Percentiles rank a stretch among this genome's conserved stretches.
phyloP scores from a whole-genome alignment of 2,329 filamentous ascomycete species.

The Colletotrichum tamarilloi region DNA sequence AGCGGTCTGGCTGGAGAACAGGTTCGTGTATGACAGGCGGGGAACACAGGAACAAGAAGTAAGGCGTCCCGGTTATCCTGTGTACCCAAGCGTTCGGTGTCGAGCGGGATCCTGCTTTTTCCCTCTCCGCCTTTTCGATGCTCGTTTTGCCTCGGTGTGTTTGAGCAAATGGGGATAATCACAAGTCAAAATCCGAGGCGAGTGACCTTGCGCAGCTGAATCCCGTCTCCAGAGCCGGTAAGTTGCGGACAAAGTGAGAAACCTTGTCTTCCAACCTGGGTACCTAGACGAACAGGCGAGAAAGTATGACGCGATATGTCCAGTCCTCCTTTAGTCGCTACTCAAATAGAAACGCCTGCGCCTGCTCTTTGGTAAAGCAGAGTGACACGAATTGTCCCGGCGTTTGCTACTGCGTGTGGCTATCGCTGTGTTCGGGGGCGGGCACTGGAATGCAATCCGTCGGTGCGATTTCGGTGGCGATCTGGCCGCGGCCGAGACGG shows the following conservation, averaged over 20 bases:
- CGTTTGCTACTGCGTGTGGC: not conserved
- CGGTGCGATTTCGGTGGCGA: not conserved
- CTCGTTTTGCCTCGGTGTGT: not conserved
- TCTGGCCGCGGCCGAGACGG: not conserved
- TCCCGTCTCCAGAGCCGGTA: not conserved
- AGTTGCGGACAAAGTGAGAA: not conserved
- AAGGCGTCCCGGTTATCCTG: not conserved
- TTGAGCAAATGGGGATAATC: not conserved
- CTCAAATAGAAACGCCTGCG: constrained; percentile 5
- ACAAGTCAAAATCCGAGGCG: too few relatives aligned
- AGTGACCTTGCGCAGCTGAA: constrained; percentile 12
- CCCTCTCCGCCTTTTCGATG: not conserved
- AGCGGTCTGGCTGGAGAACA: not conserved
- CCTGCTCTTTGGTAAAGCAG: not conserved
- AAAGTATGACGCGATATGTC: not conserved
- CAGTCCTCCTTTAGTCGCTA: not conserved
- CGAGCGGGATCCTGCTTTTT: not conserved
- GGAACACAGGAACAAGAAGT: not conserved
- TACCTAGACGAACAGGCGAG: too few relatives aligned
- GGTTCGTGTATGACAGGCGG: not conserved
- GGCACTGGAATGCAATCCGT: not conserved
- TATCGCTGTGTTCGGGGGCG: not conserved
- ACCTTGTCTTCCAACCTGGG: not conserved
- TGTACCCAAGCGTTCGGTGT: not conserved
- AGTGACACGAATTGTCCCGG: not conserved